phyloP scores from a whole-genome alignment of 345 rosid species.

The Boechera retrofracta region DNA sequence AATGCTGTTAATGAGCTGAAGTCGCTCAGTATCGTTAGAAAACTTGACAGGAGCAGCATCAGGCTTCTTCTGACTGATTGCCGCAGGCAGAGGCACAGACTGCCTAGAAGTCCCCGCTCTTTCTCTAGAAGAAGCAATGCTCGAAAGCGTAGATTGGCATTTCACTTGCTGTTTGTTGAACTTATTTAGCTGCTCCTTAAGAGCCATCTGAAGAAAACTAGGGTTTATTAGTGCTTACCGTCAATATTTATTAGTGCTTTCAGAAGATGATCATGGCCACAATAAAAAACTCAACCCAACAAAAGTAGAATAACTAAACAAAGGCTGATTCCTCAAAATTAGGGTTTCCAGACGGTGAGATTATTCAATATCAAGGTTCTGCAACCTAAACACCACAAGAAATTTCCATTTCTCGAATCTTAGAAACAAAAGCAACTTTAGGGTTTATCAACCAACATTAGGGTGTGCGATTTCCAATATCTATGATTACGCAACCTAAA shows the following conservation, averaged over 20 bases:
- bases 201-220: slow-evolving; percentile 53
- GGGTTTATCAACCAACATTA: too few species aligned
- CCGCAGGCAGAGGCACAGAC: slow-evolving; percentile 34
- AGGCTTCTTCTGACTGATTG: slow-evolving; percentile 48
- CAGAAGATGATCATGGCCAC: neutral
- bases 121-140: slow-evolving; percentile 57
- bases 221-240: too few species aligned
- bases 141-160: slow-evolving; percentile 67
- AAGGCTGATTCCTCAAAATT: neutral
- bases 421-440: too few species aligned
- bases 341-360: neutral
- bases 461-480: neutral
- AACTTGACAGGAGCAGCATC: slow-evolving; percentile 61
- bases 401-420: neutral
- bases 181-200: slow-evolving; percentile 63
- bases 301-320: neutral
- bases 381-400: neutral
- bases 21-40: slow-evolving; percentile 79
- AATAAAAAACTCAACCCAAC: neutral
- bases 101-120: slow-evolving; percentile 40
- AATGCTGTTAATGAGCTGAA: slow-evolving; percentile 60
- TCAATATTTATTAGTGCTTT: neutral
- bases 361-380: neutral
- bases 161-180: slow-evolving; percentile 83
- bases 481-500: neutral